A percentile compares a stretch with the other conserved stretches of the same genome.
phyloP scores from a whole-genome alignment of 2,329 filamentous ascomycete species.

The Pezicula carpinea region DNA sequence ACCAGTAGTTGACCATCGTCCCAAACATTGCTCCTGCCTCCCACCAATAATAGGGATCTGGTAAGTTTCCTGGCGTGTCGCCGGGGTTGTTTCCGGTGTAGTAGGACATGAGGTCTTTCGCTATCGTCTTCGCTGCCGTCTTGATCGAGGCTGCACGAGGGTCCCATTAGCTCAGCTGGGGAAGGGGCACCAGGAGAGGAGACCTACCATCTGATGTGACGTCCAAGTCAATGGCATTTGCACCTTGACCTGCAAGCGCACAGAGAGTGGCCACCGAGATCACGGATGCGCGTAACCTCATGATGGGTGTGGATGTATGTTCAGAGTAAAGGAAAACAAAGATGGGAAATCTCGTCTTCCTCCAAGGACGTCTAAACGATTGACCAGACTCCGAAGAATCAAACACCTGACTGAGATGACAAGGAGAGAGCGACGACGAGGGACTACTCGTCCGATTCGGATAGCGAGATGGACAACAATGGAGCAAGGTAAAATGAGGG shows the following conservation, averaged over 20 bases:
- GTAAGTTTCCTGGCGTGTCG: conserved; percentile 44
- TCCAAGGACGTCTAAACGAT: not conserved
- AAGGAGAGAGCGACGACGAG: not conserved
- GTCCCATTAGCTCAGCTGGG: no score
- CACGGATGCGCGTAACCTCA: not conserved
- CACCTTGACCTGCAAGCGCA: conserved; percentile 3
- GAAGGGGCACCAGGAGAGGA: not conserved
- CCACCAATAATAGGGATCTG: conserved; percentile 49
- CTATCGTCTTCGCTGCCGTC: conserved; percentile 28
- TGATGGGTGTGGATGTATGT: not conserved
- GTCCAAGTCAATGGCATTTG: not conserved
- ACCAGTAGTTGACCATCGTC: conserved; percentile 1
- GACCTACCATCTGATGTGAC: not conserved
- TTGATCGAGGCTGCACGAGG: conserved; percentile 26
- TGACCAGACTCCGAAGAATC: not conserved
- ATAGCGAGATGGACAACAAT: not conserved
- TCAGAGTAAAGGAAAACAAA: not conserved
- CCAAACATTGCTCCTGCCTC: conserved; percentile 64
- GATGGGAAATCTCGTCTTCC: not conserved
- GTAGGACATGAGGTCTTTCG: conserved; percentile 45
- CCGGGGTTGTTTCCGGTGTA: conserved; percentile 46
- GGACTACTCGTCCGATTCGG: not conserved
- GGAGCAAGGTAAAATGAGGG: not conserved
- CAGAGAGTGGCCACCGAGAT: not conserved
- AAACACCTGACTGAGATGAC: not conserved